A percentile compares a stretch with the other conserved stretches of the same genome.
These are phyloP conservation scores for Termitomyces titanicus DNA, from an alignment of 768 basidiomycete genomes.

Conservation along the genomic window DNA sequence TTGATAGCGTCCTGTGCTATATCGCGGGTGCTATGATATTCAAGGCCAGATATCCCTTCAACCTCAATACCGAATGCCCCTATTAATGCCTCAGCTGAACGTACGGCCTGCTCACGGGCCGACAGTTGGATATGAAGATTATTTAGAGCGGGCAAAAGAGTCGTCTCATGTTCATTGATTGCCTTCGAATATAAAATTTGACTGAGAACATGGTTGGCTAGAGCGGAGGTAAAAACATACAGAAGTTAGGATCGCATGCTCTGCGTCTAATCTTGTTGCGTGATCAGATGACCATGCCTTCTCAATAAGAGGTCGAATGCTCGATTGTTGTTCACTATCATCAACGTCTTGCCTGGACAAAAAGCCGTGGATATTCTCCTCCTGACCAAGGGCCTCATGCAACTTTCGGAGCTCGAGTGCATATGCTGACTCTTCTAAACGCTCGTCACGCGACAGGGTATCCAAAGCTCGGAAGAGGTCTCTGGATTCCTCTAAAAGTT, in stretches of 20 bases:
- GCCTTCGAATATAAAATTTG: conserved; percentile 13
- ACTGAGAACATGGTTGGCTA: neutral
- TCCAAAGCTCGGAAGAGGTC: conserved; percentile 2
- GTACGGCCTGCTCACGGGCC: conserved; percentile 10
- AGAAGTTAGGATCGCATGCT: conserved; percentile 20
- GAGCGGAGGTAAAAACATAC: conserved; percentile 12
- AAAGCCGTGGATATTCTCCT: neutral
- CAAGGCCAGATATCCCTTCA: conserved; percentile 16
- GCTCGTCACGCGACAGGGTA: neutral
- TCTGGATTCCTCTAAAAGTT: conserved; percentile 1
- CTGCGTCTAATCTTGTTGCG: conserved; percentile 17
- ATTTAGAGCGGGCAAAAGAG: conserved; percentile 21
- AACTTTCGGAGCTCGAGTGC: conserved; percentile 8
- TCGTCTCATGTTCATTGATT: conserved; percentile 14
- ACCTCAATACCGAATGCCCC: conserved; percentile 33
- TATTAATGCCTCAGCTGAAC: conserved; percentile 28
- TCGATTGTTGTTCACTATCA: conserved; percentile 1
- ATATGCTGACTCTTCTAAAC: conserved; percentile 13
- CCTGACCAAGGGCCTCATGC: conserved; percentile 1
- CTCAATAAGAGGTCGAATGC: conserved; percentile 24
- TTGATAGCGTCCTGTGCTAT: neutral
- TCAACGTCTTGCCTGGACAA: conserved; percentile 1
- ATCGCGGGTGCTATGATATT: neutral
- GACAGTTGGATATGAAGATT: conserved; percentile 19
- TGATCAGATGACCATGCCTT: conserved; percentile 31